Evolutionary conservation across 2,329 filamentous ascomycete genomes (phyloP), one percentile per base, ranked within the genome.

Genomic region (Cadophora luteo-olivacea): DNA sequence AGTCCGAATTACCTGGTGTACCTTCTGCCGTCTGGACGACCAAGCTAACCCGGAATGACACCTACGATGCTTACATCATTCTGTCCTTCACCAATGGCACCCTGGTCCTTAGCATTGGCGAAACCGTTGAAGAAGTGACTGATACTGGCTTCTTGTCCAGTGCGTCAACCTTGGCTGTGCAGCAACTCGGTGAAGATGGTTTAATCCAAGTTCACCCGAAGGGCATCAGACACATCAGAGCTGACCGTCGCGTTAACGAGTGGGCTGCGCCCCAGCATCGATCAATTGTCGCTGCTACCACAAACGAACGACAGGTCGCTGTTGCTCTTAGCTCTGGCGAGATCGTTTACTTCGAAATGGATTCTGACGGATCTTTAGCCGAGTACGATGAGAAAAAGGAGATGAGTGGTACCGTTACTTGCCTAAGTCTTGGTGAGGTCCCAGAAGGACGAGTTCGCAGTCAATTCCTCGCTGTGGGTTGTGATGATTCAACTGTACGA

Each of bases 341-440:
- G 79, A 95, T 99, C 71, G 92, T 97, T 52, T 99, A 98, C 78
- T 99, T 99, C 74, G 97, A 99, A 79, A 95, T 97, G 89, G 96
- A 97, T 76, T 87, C 89, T 0, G 95, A 98, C 79, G 94, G 94
- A 36, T 92, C 92, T 3, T 84, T 98, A 38, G 93, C 93, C 41
- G 95, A 98, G 81, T 97, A 97, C 73, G 92, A 98, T 72, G 94
- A 98, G 77, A 94, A 95, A 79, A 93, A 94, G 75, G 92, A 97
- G 76, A 96, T 99, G 92, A 94, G 92, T 64, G 95, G 94, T 57
- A 97, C 94, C 0, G 94, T 99, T 61, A 98, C 94, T 22, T 97
- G 92, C 73, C 84, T 99, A n/a, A 97, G 94, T 75, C 85, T 99
- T 63, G 96, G 95, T 2, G 92, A 96, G 64, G 94, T 98, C 16